Percentiles rank a stretch among this genome's conserved stretches.
Evolutionary conservation across 1,284 basidiomycete species (phyloP).

Genomic region (Ceratorhiza oryzae-sativae): DNA sequence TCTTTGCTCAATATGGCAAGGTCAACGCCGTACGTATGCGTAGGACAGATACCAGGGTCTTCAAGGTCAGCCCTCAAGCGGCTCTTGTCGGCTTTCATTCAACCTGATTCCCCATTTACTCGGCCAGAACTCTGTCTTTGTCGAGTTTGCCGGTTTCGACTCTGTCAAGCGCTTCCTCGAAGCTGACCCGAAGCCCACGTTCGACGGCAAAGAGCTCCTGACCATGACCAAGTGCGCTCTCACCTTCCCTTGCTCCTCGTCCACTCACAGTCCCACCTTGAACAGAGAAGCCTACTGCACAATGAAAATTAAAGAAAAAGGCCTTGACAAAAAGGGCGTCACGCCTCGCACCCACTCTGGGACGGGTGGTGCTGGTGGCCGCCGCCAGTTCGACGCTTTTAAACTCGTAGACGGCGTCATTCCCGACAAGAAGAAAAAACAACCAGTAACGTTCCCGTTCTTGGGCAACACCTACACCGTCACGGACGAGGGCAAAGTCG

Average conservation of each 20-base stretch:
- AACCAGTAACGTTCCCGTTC: conserved; percentile 52
- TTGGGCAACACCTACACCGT: conserved; percentile 60
- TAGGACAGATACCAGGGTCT: conserved; percentile 72
- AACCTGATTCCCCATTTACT: background rate
- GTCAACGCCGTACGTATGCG: conserved; percentile 90
- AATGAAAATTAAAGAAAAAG: conserved; percentile 98
- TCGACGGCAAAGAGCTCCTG: conserved; percentile 75
- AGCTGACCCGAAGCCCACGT: conserved; percentile 79
- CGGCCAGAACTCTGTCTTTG: conserved; percentile 86
- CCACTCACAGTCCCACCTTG: background rate
- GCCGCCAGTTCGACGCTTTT: conserved; percentile 85
- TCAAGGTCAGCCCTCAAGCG: conserved; percentile 71
- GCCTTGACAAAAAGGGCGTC: conserved; percentile 63
- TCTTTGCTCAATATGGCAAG: conserved; percentile 82
- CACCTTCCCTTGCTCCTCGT: background rate
- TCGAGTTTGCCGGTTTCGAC: conserved; percentile 82
- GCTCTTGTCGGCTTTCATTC: background rate
- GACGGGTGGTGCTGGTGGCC: conserved; percentile 44
- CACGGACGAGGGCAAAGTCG: conserved; percentile 70
- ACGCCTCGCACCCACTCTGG: conserved; percentile 56
- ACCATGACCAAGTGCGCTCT: conserved; percentile 84
- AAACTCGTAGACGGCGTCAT: conserved; percentile 64
- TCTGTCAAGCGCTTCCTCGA: conserved; percentile 80
- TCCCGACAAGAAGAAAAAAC: conserved; percentile 46
- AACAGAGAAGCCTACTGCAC: conserved; percentile 86